These are phyloP conservation scores for Gossypium raimondii DNA, from an alignment of 345 rosid genomes.

Conservation along the genomic window DNA sequence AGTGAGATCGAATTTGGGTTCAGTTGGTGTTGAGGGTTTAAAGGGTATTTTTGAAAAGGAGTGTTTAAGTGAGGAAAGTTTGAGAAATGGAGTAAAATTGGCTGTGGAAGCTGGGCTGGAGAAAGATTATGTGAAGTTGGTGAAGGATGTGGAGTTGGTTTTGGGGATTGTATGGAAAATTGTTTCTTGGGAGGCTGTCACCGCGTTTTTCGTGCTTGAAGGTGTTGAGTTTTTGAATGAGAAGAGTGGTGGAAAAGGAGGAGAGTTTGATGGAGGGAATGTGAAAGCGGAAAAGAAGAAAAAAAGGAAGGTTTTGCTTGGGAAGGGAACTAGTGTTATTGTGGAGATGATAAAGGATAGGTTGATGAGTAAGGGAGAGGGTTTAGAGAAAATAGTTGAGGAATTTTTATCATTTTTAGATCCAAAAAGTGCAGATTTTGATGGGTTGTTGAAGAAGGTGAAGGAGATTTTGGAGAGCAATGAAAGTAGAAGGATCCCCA, in stretches of 20 bases:
- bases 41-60: conserved; percentile 28
- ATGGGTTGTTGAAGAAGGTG: conserved; percentile 44
- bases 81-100: conserved; percentile 29
- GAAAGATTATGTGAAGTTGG: conserved; percentile 44
- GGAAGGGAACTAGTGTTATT: conserved; percentile 65
- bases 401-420: conserved; percentile 42
- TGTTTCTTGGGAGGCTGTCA: conserved; percentile 72
- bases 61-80: conserved; percentile 20
- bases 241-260: conserved; percentile 24
- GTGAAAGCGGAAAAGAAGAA: conserved; percentile 47
- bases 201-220: conserved; percentile 57
- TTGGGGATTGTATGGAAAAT: conserved; percentile 54
- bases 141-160: conserved; percentile 41
- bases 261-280: conserved; percentile 38
- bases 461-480: conserved; percentile 83
- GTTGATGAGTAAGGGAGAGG: conserved; percentile 33
- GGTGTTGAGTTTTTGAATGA: conserved; percentile 43
- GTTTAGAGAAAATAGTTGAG: conserved; percentile 41
- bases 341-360: conserved; percentile 64
- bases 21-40: conserved; percentile 32
- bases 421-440: conserved; percentile 45
- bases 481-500: conserved; percentile 88
- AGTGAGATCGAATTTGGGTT: conserved; percentile 38
- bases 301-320: conserved; percentile 61
- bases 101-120: conserved; percentile 31